Evolutionary conservation across 1,139 yeast species (phyloP).

Genomic region (Yamadazyma blattariae): DNA sequence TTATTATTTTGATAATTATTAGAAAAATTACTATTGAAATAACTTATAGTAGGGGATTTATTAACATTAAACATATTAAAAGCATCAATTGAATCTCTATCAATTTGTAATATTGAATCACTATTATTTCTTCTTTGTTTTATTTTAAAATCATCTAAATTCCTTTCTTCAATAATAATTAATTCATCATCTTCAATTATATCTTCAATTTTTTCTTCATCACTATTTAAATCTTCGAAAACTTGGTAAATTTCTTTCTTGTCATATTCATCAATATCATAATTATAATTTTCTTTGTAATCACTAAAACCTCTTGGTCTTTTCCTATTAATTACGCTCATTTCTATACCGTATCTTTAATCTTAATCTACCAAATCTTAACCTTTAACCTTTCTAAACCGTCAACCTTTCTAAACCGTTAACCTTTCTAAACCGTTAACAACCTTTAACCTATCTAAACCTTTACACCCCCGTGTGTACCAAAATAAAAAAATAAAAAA

Average conservation of each 20-base stretch:
- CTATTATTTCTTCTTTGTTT: slow-evolving; percentile 32
- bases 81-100: slow-evolving; percentile 42
- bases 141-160: slow-evolving; percentile 18
- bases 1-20: neutral
- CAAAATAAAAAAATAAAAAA: too few relatives aligned
- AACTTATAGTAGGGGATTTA: slow-evolving; percentile 9
- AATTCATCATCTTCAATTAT: slow-evolving; percentile 28
- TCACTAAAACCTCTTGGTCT: slow-evolving; percentile 50
- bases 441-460: too few relatives aligned
- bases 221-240: slow-evolving; percentile 5
- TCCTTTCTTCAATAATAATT: slow-evolving; percentile 34
- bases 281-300: slow-evolving; percentile 3
- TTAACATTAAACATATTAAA: slow-evolving; percentile 44
- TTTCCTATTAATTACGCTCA: slow-evolving; percentile 29
- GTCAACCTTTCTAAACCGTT: too few relatives aligned
- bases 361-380: neutral
- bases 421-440: too few relatives aligned
- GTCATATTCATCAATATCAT: slow-evolving; percentile 1
- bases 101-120: slow-evolving; percentile 36
- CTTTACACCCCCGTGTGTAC: too few relatives aligned
- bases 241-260: slow-evolving; percentile 4
- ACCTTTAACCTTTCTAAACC: neutral
- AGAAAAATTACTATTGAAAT: neutral
- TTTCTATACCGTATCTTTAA: too few relatives aligned
- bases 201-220: slow-evolving; percentile 16